Evolutionary conservation across 192 early-diverging fungal species (phyloP), one percentile per base, ranked within the genome.

Genomic region (Coemansia sp.): DNA sequence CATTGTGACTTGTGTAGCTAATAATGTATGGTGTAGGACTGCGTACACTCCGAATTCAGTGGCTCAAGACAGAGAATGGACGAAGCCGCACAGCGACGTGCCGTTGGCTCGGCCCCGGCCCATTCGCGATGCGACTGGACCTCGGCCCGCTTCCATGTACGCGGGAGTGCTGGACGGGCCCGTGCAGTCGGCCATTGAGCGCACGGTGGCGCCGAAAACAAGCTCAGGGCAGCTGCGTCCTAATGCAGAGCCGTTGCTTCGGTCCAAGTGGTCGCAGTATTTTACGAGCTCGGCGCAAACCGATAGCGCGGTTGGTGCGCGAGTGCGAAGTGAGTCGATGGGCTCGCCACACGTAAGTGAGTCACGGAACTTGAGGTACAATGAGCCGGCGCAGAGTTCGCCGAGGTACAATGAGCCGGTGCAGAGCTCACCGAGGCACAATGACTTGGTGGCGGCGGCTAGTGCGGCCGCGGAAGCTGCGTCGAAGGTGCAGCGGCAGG

Each of bases 181-280:
- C 12, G 68, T 68, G 59, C 66, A 72, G 61, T 68, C 75, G 31
- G 68, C 75, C 3, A 64, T 72, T 4, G 69, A 78, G 66, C 63
- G 69, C 5, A 64, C 70, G n/a, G 70, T 70, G 4, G 63, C 63
- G n/a, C 47, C 67, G 2, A 54, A 64, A 28, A 24, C 25, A 20
- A 55, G 61, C 61, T 58, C 47, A 12, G 55, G 25, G 25, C 61
- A 70, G 28, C 44, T 63, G 21, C 56, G 50, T 8, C 5, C 59
- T 3, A 58, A 53, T 47, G 46, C 60, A 14, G 62, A 52, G 26
- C 62, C 60, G 11, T 15, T 38, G 48, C 50, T 76, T 9, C 60
- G 54, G 49, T 70, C 74, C 11, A 71, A 70, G 54, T 79, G 76
- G 76, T 70, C 76, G 44, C 76, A 79, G 64, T 79, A 79, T 54